Conservation (phyloP, 2,329 filamentous ascomycete genomes). For the Pestalotiopsis sp. region DNA sequence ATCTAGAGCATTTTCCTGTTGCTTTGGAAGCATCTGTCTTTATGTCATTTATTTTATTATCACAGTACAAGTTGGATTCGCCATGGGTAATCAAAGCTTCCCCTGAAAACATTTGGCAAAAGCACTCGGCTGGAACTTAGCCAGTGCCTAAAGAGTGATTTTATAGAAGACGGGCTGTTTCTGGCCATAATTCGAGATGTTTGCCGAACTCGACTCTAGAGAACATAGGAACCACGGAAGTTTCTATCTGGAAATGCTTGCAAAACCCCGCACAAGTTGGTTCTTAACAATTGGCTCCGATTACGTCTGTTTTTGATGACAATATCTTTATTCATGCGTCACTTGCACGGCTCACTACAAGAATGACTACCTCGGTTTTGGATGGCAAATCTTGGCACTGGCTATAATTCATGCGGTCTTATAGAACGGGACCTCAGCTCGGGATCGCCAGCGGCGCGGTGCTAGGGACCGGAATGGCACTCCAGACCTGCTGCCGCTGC, state of each 20-base stretch:
- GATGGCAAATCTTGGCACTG: neutral
- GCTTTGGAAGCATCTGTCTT: too few species aligned
- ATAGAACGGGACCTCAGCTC: neutral
- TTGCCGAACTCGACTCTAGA: neutral
- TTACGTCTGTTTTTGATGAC: neutral
- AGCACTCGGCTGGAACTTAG: neutral
- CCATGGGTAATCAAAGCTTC: neutral
- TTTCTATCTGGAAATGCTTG: neutral
- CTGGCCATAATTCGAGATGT: neutral
- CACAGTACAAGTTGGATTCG: too few species aligned
- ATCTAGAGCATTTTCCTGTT: too few species aligned
- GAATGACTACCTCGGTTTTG: neutral
- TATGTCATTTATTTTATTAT: too few species aligned
- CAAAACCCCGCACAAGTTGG: neutral
- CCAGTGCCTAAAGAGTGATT: neutral
- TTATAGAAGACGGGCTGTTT: neutral
- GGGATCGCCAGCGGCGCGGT: constrained; percentile 23
- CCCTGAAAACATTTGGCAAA: neutral
- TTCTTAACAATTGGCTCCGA: neutral
- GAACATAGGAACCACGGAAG: neutral
- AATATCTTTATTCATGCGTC: neutral
- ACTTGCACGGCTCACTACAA: neutral
- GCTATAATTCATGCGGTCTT: neutral
- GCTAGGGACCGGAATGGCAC: constrained; percentile 22
- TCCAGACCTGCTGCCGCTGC: constrained; percentile 24